phyloP scores from a whole-genome alignment of 805 yeast species.

The Lipomyces yamanashiensis region DNA sequence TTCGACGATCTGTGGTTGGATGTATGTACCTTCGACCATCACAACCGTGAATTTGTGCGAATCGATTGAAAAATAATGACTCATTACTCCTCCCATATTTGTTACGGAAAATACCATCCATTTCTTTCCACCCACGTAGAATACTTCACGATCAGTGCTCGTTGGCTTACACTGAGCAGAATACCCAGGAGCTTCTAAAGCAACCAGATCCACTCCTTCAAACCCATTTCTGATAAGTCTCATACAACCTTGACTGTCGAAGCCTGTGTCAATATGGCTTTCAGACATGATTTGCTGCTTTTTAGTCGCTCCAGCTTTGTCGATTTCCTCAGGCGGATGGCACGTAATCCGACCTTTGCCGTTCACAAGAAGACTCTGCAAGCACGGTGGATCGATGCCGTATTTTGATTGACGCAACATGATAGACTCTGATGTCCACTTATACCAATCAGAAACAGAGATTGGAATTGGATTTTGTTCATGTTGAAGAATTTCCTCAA shows the following conservation, averaged over 20 bases:
- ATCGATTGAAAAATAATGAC: conserved; percentile 12
- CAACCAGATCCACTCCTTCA: conserved; percentile 8
- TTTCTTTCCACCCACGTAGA: conserved; percentile 3
- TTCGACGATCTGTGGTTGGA: conserved; percentile 15
- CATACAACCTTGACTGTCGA: conserved; percentile 10
- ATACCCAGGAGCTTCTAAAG: conserved; percentile 14
- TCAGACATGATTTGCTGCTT: neutral
- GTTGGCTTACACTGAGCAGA: conserved; percentile 14
- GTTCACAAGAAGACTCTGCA: conserved; percentile 9
- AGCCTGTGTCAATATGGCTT: neutral
- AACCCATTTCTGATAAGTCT: neutral
- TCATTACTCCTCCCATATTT: conserved; percentile 12
- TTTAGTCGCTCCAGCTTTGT: conserved; percentile 6
- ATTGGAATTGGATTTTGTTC: conserved; percentile 1
- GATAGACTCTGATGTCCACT: conserved; percentile 8
- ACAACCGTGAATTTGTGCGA: conserved; percentile 15
- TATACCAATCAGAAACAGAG: conserved; percentile 12
- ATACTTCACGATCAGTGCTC: conserved; percentile 10
- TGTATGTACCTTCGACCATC: conserved; percentile 9
- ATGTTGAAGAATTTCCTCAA: neutral
- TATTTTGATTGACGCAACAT: neutral
- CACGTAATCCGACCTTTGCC: conserved; percentile 16
- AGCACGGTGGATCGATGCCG: conserved; percentile 17
- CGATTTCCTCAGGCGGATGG: conserved; percentile 1
- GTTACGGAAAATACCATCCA: conserved; percentile 9